A percentile compares a stretch with the other conserved stretches of the same genome.
Evolutionary conservation across 306 rosid genomes (phyloP).

Genomic region (Pachyrhizus erosus): DNA sequence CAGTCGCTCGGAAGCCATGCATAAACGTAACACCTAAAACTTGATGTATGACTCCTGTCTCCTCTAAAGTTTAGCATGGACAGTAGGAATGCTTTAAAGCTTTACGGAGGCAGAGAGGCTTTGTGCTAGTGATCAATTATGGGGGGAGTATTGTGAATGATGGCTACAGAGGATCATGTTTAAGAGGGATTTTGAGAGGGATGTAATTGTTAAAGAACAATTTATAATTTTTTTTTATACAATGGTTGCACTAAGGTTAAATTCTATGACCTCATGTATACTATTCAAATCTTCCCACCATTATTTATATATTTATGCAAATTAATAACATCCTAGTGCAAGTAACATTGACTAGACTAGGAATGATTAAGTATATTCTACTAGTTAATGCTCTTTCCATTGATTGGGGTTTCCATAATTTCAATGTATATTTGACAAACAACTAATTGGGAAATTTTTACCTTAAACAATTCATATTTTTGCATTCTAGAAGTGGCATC

Average conservation of each 20-base stretch:
- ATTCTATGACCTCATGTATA: too few relatives aligned
- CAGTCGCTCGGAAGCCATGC: not conserved
- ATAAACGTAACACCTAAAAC: not conserved
- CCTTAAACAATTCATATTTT: not conserved
- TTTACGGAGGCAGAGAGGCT: not conserved
- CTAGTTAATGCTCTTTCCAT: slow-evolving; percentile 10
- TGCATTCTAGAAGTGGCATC: not conserved
- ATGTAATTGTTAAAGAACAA: not conserved
- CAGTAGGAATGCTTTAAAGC: not conserved
- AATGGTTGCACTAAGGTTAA: too few relatives aligned
- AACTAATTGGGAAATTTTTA: not conserved
- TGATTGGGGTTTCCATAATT: not conserved
- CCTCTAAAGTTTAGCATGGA: slow-evolving; percentile 1
- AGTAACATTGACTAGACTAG: not conserved
- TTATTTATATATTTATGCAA: too few relatives aligned
- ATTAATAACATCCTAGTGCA: not conserved
- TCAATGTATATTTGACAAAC: not conserved
- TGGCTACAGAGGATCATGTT: not conserved
- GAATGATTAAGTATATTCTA: not conserved
- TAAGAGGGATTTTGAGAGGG: not conserved
- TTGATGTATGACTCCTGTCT: not conserved
- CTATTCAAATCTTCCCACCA: too few relatives aligned
- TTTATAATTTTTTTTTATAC: too few relatives aligned
- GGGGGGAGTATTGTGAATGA: not conserved
- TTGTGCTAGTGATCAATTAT: not conserved